These are phyloP conservation scores for Salix caprea DNA, from an alignment of 345 rosid species.

Conservation along the genomic window DNA sequence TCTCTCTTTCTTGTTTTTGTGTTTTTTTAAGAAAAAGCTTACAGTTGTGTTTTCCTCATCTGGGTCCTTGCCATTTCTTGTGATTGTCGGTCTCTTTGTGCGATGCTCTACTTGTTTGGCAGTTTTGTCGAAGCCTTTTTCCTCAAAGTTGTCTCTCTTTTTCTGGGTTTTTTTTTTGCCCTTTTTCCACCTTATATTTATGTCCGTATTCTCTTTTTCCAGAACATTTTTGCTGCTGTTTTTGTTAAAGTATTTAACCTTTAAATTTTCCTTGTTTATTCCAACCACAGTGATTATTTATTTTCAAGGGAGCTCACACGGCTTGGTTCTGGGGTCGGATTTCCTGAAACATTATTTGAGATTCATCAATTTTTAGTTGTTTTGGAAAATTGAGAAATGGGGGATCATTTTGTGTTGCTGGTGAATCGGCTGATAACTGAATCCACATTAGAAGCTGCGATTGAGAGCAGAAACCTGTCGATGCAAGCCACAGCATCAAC, in stretches of 20 bases:
- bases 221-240: background rate
- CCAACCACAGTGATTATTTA: background rate
- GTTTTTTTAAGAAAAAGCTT: slow-evolving; percentile 1
- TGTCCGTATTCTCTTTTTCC: background rate
- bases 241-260: background rate
- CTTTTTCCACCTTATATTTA: background rate
- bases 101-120: background rate
- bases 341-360: background rate
- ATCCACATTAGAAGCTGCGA: slow-evolving; percentile 74
- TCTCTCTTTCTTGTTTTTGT: background rate
- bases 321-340: slow-evolving; percentile 13
- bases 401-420: slow-evolving; percentile 87
- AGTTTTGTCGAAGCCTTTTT: slow-evolving; percentile 9
- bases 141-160: background rate
- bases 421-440: slow-evolving; percentile 87
- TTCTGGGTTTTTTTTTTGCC: background rate
- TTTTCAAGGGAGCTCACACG: slow-evolving; percentile 21
- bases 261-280: background rate
- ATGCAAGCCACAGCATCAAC: slow-evolving; percentile 36
- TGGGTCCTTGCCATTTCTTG: slow-evolving; percentile 27
- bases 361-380: background rate
- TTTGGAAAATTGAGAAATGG: slow-evolving; percentile 41
- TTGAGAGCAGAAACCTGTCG: slow-evolving; percentile 58
- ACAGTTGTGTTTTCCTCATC: slow-evolving; percentile 14
- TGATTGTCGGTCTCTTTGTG: slow-evolving; percentile 3